These are phyloP conservation scores for Nemania sp. DNA, from an alignment of 2,329 filamentous ascomycete genomes.

Conservation along the genomic window DNA sequence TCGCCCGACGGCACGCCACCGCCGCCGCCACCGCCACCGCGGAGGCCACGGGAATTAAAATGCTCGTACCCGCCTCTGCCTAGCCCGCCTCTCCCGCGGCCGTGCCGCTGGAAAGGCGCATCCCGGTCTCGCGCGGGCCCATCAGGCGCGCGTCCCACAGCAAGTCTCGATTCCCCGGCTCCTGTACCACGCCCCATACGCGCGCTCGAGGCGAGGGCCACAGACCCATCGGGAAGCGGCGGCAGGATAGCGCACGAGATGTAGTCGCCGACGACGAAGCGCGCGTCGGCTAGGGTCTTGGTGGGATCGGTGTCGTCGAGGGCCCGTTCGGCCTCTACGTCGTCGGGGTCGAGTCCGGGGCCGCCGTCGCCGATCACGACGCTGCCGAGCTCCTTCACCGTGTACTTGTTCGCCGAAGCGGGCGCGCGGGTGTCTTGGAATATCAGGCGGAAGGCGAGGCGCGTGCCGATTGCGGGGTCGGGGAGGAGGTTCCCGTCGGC, in stretches of 20 bases:
- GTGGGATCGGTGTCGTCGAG: constrained; percentile 64
- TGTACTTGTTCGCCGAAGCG: constrained; percentile 66
- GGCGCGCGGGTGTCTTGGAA: constrained; percentile 75
- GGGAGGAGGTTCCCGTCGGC: constrained; percentile 73
- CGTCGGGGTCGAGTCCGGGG: constrained; percentile 52
- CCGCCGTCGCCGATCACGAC: constrained; percentile 77
- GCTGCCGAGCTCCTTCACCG: constrained; percentile 84
- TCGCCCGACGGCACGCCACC: constrained; percentile 67
- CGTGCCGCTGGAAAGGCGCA: constrained; percentile 19
- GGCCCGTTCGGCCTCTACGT: constrained; percentile 54
- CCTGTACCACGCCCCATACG: constrained; percentile 58
- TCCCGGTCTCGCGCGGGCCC: constrained; percentile 39
- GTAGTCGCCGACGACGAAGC: constrained; percentile 91
- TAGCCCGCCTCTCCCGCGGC: constrained; percentile 18
- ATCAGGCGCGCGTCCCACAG: constrained; percentile 42
- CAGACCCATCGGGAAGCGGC: constrained; percentile 78
- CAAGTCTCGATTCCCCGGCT: constrained; percentile 52
- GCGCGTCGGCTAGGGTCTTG: constrained; percentile 80
- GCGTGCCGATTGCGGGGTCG: constrained; percentile 79
- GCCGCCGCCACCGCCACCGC: constrained; percentile 50
- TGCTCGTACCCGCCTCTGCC: constrained; percentile 53
- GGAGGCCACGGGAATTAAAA: constrained; percentile 55
- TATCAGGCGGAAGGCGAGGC: constrained; percentile 87
- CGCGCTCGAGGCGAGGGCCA: constrained; percentile 71
- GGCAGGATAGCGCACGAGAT: constrained; percentile 85